Evolutionary conservation across 129 eudicot species (phyloP).

Genomic region (Logfia minima): DNA sequence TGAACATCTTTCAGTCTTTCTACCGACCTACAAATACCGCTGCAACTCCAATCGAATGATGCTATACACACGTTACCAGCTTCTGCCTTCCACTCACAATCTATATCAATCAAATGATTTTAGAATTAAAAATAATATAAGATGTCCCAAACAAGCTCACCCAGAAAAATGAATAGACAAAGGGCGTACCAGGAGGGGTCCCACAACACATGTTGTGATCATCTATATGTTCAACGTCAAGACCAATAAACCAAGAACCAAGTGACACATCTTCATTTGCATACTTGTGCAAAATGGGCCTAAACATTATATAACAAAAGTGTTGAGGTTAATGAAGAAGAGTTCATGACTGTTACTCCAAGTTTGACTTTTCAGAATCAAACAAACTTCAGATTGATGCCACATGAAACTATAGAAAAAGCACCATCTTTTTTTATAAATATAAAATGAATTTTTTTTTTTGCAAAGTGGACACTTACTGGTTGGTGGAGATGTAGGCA

Average conservation of each 20-base stretch:
- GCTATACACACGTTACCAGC: constrained; percentile 78
- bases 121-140: background rate
- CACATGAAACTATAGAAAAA: background rate
- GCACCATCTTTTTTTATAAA: background rate
- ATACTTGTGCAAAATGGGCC: constrained; percentile 79
- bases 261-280: constrained; percentile 87
- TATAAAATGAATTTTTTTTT: background rate
- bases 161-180: background rate
- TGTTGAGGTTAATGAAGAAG: constrained; percentile 2
- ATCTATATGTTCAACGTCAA: constrained; percentile 80
- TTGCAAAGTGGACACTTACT: constrained; percentile 36
- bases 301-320: constrained; percentile 23
- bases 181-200: constrained; percentile 73
- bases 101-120: constrained; percentile 23
- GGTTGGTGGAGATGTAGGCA: constrained; percentile 74
- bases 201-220: constrained; percentile 87
- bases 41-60: constrained; percentile 85
- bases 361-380: constrained; percentile 18
- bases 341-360: background rate
- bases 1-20: constrained; percentile 70
- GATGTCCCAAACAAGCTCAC: background rate
- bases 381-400: constrained; percentile 6
- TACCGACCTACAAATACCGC: constrained; percentile 76
- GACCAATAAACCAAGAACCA: constrained; percentile 88
- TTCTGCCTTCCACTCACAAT: constrained; percentile 85